phyloP scores from a whole-genome alignment of 495 filamentous ascomycete genomes.

The Penicillium robsamsonii region DNA sequence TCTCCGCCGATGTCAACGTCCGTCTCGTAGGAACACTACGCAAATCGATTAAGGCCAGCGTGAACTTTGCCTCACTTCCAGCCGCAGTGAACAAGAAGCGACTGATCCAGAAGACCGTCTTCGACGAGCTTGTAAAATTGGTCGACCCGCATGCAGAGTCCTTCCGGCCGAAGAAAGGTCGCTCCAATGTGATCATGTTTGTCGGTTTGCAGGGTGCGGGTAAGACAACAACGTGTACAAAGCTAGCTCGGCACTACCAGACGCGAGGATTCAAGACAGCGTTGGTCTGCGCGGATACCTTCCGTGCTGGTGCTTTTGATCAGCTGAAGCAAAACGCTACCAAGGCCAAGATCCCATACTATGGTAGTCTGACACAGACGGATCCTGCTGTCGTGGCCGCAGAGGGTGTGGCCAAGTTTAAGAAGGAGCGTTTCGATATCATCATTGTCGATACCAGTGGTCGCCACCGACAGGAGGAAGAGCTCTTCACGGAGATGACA shows the following conservation, averaged over 20 bases:
- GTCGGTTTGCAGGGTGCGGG: conserved; percentile 95
- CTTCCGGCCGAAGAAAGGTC: conserved; percentile 96
- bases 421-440: conserved; percentile 96
- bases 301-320: conserved; percentile 96
- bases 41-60: conserved; percentile 84
- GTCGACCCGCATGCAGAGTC: conserved; percentile 95
- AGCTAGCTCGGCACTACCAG: conserved; percentile 93
- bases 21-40: conserved; percentile 88
- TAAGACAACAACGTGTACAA: conserved; percentile 98
- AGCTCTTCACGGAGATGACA: conserved; percentile 96
- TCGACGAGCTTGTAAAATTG: conserved; percentile 91
- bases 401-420: conserved; percentile 97
- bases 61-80: conserved; percentile 90
- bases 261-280: conserved; percentile 90
- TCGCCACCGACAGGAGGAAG: conserved; percentile 89
- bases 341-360: conserved; percentile 98
- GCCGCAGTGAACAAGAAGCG: conserved; percentile 95
- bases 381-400: conserved; percentile 90
- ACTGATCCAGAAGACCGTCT: conserved; percentile 96
- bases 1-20: conserved; percentile 96
- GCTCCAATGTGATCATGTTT: conserved; percentile 98
- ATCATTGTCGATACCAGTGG: conserved; percentile 98
- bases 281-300: conserved; percentile 96
- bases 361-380: conserved; percentile 90
- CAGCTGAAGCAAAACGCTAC: conserved; percentile 98